Percentiles rank a stretch among this genome's conserved stretches.
Evolutionary conservation across 2,329 filamentous ascomycete species (phyloP).

Genomic region (Fusarium algeriense): DNA sequence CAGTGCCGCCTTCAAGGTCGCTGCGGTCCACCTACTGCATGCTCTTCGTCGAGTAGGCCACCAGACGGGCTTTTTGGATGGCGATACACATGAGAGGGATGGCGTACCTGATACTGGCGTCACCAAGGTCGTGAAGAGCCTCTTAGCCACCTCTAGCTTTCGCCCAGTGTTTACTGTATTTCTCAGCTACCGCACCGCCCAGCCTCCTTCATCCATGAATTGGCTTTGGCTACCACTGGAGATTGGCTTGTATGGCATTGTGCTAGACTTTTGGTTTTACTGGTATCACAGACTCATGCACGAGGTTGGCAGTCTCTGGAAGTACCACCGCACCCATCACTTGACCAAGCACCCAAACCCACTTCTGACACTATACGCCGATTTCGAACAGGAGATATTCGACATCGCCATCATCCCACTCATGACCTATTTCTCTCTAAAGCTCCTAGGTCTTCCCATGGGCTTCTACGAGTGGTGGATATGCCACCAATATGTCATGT

Average conservation of each 20-base stretch:
- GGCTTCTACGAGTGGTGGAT: slow-evolving; percentile 33
- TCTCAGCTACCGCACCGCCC: not conserved
- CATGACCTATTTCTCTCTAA: not conserved
- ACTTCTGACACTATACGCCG: slow-evolving; percentile 20
- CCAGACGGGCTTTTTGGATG: not conserved
- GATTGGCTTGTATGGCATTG: slow-evolving; percentile 15
- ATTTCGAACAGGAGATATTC: slow-evolving; percentile 24
- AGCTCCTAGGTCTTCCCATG: not conserved
- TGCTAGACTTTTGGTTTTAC: slow-evolving; percentile 32
- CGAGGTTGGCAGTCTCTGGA: slow-evolving; percentile 21
- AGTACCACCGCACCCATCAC: slow-evolving; percentile 28
- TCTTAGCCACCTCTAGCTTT: not conserved
- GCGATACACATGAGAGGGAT: not conserved
- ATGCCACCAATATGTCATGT: slow-evolving; percentile 27
- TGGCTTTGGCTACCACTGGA: slow-evolving; percentile 13
- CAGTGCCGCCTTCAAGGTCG: not conserved
- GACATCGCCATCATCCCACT: slow-evolving; percentile 22
- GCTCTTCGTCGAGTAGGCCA: not conserved
- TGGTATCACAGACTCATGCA: slow-evolving; percentile 28
- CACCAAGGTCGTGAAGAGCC: not conserved
- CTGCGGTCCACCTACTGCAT: not conserved
- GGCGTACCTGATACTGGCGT: not conserved
- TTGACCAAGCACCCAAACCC: slow-evolving; percentile 26
- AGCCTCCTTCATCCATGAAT: not conserved
- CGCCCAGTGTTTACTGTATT: not conserved